Evolutionary conservation across 768 basidiomycete species (phyloP).

Genomic region (Boletus huronensis): DNA sequence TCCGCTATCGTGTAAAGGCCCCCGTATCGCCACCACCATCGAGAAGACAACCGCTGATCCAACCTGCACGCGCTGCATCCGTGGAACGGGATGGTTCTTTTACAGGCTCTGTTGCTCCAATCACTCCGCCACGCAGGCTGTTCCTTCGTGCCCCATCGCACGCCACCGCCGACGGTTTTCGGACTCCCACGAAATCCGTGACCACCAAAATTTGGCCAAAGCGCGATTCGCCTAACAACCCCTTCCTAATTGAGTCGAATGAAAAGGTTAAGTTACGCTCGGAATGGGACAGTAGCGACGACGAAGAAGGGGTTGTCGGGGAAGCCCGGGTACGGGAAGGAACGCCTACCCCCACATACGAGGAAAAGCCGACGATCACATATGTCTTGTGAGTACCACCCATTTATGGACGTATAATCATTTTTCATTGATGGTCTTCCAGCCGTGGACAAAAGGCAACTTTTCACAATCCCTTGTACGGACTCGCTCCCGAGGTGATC

Average conservation of each 20-base stretch:
- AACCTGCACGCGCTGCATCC: slow-evolving; percentile 27
- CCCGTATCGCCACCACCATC: slow-evolving; percentile 69
- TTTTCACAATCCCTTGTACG: slow-evolving; percentile 63
- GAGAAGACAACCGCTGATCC: slow-evolving; percentile 40
- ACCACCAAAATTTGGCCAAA: slow-evolving; percentile 33
- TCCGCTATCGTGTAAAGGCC: slow-evolving; percentile 34
- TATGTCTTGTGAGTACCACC: slow-evolving; percentile 65
- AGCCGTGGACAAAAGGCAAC: slow-evolving; percentile 67
- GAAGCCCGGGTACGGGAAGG: slow-evolving; percentile 32
- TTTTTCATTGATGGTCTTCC: slow-evolving; percentile 3
- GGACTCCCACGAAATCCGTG: slow-evolving; percentile 41
- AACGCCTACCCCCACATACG: slow-evolving; percentile 37
- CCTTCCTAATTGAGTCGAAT: slow-evolving; percentile 50
- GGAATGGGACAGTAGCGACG: slow-evolving; percentile 35
- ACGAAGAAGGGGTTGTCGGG: slow-evolving; percentile 33
- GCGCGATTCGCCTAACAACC: slow-evolving; percentile 69
- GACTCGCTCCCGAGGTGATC: slow-evolving; percentile 40
- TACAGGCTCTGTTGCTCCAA: slow-evolving; percentile 15
- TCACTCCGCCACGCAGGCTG: slow-evolving; percentile 24
- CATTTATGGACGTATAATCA: not conserved
- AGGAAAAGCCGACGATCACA: slow-evolving; percentile 61
- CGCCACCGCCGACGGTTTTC: slow-evolving; percentile 19
- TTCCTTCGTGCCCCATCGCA: slow-evolving; percentile 24
- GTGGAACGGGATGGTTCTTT: slow-evolving; percentile 14
- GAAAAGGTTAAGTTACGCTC: slow-evolving; percentile 18